These are phyloP conservation scores for Schizophyllum amplum DNA, from an alignment of 1,284 basidiomycete genomes.

Conservation along the genomic window DNA sequence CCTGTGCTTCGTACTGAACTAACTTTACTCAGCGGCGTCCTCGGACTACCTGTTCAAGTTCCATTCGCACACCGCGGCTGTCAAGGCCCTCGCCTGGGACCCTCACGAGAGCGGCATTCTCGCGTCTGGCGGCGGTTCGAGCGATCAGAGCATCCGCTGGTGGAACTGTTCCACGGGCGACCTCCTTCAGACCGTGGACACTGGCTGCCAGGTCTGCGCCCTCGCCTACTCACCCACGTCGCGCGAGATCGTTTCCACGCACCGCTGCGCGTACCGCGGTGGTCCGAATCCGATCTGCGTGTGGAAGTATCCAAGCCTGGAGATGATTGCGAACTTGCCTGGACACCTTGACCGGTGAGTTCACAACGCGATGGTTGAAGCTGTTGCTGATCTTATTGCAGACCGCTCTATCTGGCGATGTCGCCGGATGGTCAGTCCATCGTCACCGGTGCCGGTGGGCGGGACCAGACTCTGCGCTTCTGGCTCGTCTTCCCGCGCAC, in stretches of 20 bases:
- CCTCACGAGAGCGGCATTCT: constrained; percentile 89
- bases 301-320: constrained; percentile 92
- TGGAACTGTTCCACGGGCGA: constrained; percentile 94
- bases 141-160: constrained; percentile 95
- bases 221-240: constrained; percentile 94
- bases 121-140: constrained; percentile 96
- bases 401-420: constrained; percentile 95
- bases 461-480: constrained; percentile 91
- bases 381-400: constrained; percentile 17
- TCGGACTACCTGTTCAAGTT: constrained; percentile 60
- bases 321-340: constrained; percentile 89
- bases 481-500: constrained; percentile 78
- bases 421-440: constrained; percentile 96
- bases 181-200: constrained; percentile 82
- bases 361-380: background rate
- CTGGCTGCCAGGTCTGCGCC: constrained; percentile 95
- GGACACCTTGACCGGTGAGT: constrained; percentile 71
- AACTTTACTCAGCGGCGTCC: background rate
- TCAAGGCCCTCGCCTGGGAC: constrained; percentile 98
- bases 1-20: background rate
- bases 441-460: constrained; percentile 84
- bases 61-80: constrained; percentile 93
- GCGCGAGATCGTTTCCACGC: constrained; percentile 95
- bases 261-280: constrained; percentile 90
- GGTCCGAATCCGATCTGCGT: constrained; percentile 98